Evolutionary conservation across 345 rosid genomes (phyloP), one percentile per base, ranked within the genome.

Genomic region (Alliaria petiolata): DNA sequence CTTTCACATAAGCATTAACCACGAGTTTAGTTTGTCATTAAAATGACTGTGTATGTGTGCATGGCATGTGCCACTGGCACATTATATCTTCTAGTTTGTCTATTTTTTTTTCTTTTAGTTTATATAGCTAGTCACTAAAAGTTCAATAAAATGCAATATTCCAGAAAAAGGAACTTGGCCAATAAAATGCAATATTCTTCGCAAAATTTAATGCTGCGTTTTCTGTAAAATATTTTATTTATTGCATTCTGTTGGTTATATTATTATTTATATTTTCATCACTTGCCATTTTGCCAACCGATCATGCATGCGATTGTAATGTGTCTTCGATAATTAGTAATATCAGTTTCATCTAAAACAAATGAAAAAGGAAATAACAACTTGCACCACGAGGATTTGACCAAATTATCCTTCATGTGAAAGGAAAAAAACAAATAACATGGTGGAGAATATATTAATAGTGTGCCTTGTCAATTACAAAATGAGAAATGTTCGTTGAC

Each of bases 141-240:
- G 53, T 58, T 58, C 33, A 60, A 13, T 34, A 74, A 22, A 35
- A 16, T 8, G 10, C 42, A 25, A 15, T 14, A 54, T 49, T 67
- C 45, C 20, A 49, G 22, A 74, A 59, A 59, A 60, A n/a, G 20
- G 13, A 15, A 36, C 1, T 58, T 67, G 56, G 58, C 69, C 64
- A 75, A 19, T 44, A 62, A n/a, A 62, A 44, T 75, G 68, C 39
- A 51, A 34, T 67, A 61, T 67, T 61, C 69, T 43, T 67, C 34
- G 25, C 73, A 51, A 53, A 67, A 50, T 42, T 60, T 30, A 51
- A 52, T 67, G 72, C 19, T 49, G 34, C 36, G 28, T 26, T 66
- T 46, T 38, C 38, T 66, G 25, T 47, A n/a, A 44, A 56, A 25
- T 34, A 15, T 10, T 33, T 20, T 42, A 15, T 53, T 22, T 43